Conservation (phyloP, 1,284 basidiomycete species). For the Abortiporus biennis region DNA sequence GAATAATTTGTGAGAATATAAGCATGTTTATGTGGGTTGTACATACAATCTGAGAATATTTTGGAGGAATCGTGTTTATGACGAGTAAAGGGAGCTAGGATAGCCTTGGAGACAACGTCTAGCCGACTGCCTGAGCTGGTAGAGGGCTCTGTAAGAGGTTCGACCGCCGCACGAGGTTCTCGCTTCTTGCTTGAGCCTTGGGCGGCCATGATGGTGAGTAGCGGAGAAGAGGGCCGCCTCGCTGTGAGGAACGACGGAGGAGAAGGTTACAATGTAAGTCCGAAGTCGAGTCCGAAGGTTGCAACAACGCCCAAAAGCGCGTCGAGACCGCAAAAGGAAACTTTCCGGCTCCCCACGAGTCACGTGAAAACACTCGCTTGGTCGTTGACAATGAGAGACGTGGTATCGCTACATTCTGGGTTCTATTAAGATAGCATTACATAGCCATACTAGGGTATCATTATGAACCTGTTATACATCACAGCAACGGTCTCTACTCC, state of each 20-base stretch:
- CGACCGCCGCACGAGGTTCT: conserved; percentile 29
- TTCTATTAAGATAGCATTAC: too few relatives aligned
- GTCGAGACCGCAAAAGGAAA: background rate
- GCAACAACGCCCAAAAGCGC: background rate
- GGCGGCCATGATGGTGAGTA: conserved; percentile 20
- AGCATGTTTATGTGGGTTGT: conserved; percentile 2
- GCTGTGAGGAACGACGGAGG: background rate
- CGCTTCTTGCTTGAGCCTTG: conserved; percentile 20
- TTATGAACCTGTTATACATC: too few relatives aligned
- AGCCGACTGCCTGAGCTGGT: conserved; percentile 36
- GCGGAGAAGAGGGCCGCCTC: conserved; percentile 1
- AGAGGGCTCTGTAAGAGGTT: conserved; percentile 26
- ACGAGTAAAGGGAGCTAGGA: conserved; percentile 62
- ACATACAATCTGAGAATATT: conserved; percentile 68
- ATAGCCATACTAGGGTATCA: too few relatives aligned
- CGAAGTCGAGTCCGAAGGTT: too few relatives aligned
- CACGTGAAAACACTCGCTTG: too few relatives aligned
- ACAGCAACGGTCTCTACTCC: too few relatives aligned
- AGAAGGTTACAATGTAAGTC: conserved; percentile 1
- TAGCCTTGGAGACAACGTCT: conserved; percentile 56
- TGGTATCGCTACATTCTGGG: too few relatives aligned
- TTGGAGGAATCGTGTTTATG: conserved; percentile 62
- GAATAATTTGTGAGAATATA: conserved; percentile 7
- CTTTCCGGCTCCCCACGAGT: background rate
- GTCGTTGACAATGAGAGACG: too few relatives aligned